These are phyloP conservation scores for Fusarium sp. DNA, from an alignment of 2,329 filamentous ascomycete genomes.

Conservation along the genomic window DNA sequence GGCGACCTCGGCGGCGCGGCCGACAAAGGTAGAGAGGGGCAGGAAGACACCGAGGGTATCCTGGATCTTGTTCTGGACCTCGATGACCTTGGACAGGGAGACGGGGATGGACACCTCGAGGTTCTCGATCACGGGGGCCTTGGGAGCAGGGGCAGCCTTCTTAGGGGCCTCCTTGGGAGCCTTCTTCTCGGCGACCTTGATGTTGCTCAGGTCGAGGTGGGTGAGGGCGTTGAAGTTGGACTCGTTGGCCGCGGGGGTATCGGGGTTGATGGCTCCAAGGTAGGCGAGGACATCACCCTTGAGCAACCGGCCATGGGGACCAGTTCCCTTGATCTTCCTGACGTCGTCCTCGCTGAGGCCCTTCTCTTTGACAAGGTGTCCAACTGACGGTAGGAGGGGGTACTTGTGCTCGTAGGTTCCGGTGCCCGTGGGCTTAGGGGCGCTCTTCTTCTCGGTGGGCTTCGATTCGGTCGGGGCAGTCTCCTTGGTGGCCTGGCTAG, in stretches of 20 bases:
- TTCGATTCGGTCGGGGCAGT: constrained; percentile 50
- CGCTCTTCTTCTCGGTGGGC: constrained; percentile 51
- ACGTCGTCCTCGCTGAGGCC: constrained; percentile 81
- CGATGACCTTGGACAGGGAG: constrained; percentile 81
- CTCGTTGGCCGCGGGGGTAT: constrained; percentile 78
- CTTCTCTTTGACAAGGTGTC: constrained; percentile 83
- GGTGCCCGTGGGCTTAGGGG: constrained; percentile 53
- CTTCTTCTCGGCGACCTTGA: constrained; percentile 78
- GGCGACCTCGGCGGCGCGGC: constrained; percentile 85
- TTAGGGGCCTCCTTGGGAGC: constrained; percentile 49
- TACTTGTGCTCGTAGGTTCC: constrained; percentile 75
- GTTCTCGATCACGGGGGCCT: constrained; percentile 59
- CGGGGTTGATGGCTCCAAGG: constrained; percentile 79
- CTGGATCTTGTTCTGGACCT: constrained; percentile 84
- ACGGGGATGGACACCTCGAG: constrained; percentile 78
- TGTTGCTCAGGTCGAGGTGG: constrained; percentile 94
- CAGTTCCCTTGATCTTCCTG: constrained; percentile 86
- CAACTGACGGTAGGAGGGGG: constrained; percentile 85
- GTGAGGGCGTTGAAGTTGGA: constrained; percentile 78
- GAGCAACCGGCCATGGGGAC: constrained; percentile 87
- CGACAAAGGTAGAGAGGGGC: constrained; percentile 88
- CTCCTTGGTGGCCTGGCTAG: constrained; percentile 68
- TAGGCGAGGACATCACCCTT: constrained; percentile 97
- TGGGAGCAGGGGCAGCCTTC: constrained; percentile 54
- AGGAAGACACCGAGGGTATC: constrained; percentile 82